These are phyloP conservation scores for Cinnamomum micranthum DNA, from an alignment of 164 flowering plant genomes.

Conservation along the genomic window DNA sequence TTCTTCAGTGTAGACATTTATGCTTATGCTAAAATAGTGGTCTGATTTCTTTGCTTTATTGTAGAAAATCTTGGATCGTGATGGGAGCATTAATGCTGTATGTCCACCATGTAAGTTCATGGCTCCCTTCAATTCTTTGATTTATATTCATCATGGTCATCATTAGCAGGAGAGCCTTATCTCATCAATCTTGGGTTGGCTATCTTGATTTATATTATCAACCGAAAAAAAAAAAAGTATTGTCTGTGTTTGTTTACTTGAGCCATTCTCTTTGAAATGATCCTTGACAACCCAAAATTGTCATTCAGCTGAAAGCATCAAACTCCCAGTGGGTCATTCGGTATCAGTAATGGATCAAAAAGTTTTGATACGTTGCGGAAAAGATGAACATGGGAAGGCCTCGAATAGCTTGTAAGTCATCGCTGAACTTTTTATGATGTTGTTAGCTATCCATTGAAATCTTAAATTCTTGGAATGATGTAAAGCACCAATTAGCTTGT, in stretches of 20 bases:
- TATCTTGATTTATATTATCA: no score
- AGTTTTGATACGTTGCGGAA: slow-evolving; percentile 37
- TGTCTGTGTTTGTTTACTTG: background rate
- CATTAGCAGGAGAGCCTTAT: no score
- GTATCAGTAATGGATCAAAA: slow-evolving; percentile 42
- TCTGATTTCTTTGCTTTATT: slow-evolving; percentile 12
- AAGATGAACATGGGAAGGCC: slow-evolving; percentile 29
- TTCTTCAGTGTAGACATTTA: background rate
- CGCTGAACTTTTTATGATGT: background rate
- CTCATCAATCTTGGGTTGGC: no score
- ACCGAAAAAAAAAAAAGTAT: no score
- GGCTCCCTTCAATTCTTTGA: background rate
- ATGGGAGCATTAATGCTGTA: slow-evolving; percentile 21
- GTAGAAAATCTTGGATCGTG: slow-evolving; percentile 67
- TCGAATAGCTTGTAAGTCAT: slow-evolving; percentile 43
- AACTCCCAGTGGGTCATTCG: slow-evolving; percentile 32
- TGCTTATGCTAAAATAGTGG: background rate
- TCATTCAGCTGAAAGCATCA: slow-evolving; percentile 13
- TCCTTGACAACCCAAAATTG: background rate
- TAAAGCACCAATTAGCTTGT: background rate
- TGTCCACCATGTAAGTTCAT: slow-evolving; percentile 39
- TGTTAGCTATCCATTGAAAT: background rate
- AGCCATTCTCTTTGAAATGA: background rate
- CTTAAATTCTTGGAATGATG: background rate
- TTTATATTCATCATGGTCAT: background rate